These are phyloP conservation scores for Chlamydomonas incerta DNA, from an alignment of 139 green algal species.

Conservation along the genomic window DNA sequence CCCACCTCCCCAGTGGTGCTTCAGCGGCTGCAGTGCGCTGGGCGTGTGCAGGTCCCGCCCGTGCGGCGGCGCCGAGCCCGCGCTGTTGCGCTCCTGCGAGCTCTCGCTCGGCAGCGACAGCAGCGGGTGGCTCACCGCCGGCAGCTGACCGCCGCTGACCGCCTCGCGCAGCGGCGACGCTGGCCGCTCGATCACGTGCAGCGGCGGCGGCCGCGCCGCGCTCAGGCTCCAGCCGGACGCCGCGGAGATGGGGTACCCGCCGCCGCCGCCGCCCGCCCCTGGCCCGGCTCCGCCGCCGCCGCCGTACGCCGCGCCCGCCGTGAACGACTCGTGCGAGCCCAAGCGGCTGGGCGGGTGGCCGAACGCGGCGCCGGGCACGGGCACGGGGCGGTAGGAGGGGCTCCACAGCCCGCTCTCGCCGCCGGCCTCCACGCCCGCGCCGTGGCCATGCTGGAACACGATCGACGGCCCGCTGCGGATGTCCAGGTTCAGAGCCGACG, in stretches of 20 bases:
- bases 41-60: neutral
- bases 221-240: no score
- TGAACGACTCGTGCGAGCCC: constrained; percentile 8
- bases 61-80: neutral
- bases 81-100: neutral
- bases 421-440: neutral
- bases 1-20: constrained; percentile 39
- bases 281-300: neutral
- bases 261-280: no score
- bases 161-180: neutral
- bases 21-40: constrained; percentile 33
- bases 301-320: neutral
- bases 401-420: neutral
- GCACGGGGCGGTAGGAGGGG: neutral
- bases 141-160: no score
- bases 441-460: no score
- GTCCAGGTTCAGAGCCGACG: no score
- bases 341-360: neutral
- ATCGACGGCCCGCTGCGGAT: no score
- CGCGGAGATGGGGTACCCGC: no score
- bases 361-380: neutral
- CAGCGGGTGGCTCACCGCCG: neutral
- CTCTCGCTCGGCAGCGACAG: neutral
- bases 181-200: neutral
- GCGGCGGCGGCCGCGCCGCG: no score